Evolutionary conservation across 2,329 filamentous ascomycete species (phyloP).

Genomic region (Pestalotiopsis sp.): DNA sequence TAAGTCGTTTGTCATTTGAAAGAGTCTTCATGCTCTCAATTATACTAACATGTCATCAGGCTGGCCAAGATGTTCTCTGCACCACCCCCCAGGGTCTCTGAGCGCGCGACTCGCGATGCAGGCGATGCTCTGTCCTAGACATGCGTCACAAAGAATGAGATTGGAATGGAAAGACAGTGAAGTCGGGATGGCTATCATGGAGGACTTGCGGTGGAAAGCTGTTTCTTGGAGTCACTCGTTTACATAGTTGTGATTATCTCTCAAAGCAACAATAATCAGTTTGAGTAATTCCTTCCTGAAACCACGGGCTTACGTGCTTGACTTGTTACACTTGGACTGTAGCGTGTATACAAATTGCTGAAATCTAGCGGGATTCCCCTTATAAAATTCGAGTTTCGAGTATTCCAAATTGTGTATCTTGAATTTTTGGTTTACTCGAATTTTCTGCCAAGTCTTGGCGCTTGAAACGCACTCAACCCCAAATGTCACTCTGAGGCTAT

Average conservation of each 20-base stretch:
- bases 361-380: too few relatives aligned
- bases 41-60: not conserved
- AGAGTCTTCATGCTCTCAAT: not conserved
- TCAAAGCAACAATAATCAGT: slow-evolving; percentile 8
- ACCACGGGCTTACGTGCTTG: not conserved
- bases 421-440: too few relatives aligned
- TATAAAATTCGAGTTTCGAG: too few relatives aligned
- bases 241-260: not conserved
- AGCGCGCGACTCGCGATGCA: not conserved
- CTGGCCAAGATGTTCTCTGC: slow-evolving; percentile 11
- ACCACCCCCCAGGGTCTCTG: not conserved
- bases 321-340: too few relatives aligned
- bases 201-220: not conserved
- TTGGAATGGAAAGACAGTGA: not conserved
- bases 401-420: too few relatives aligned
- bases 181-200: not conserved
- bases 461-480: too few relatives aligned
- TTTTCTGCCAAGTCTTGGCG: too few relatives aligned
- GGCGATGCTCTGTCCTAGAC: not conserved
- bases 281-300: not conserved
- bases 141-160: too few relatives aligned
- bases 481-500: not conserved
- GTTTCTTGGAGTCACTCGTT: slow-evolving; percentile 9
- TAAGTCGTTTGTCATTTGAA: not conserved
- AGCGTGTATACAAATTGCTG: too few relatives aligned